These are phyloP conservation scores for Elsinoe arachidis DNA, from an alignment of 2,329 filamentous ascomycete genomes.

Conservation along the genomic window DNA sequence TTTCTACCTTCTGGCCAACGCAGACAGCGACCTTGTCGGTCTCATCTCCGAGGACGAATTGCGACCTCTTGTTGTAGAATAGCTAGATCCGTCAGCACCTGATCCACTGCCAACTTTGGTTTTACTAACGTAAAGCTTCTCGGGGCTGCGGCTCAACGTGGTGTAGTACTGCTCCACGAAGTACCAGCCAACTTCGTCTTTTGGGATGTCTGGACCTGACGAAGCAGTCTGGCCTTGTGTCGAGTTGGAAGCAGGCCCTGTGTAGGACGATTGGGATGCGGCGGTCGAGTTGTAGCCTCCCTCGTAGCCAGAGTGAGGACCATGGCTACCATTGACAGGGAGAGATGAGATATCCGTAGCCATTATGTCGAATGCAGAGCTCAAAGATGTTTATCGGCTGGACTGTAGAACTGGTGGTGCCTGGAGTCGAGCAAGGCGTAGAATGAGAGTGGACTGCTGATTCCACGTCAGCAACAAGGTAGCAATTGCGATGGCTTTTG, in stretches of 20 bases:
- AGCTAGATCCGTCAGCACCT: conserved; percentile 41
- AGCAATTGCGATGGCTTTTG: no score
- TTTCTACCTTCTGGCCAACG: conserved; percentile 69
- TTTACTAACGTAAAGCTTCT: conserved; percentile 66
- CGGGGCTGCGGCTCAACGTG: conserved; percentile 85
- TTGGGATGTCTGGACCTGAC: conserved; percentile 44
- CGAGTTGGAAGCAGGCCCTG: conserved; percentile 19
- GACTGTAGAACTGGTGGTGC: not conserved
- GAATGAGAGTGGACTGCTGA: not conserved
- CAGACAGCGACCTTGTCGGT: conserved; percentile 80
- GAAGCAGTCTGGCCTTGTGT: conserved; percentile 17
- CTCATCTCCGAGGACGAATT: conserved; percentile 87
- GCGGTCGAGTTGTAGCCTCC: conserved; percentile 27
- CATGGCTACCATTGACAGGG: conserved; percentile 43
- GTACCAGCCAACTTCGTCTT: conserved; percentile 98
- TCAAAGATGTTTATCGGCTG: not conserved
- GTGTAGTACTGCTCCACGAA: conserved; percentile 99
- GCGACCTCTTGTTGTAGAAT: conserved; percentile 93
- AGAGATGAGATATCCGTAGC: conserved; percentile 32
- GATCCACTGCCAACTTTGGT: not conserved
- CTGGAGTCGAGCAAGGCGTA: not conserved
- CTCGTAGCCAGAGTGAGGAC: conserved; percentile 34
- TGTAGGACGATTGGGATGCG: conserved; percentile 20
- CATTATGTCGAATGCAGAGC: conserved; percentile 22
- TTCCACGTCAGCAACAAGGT: not conserved